Base-by-base conservation (phyloP, 192 early-diverging fungal genomes). In the Geosiphon pyriformis region DNA sequence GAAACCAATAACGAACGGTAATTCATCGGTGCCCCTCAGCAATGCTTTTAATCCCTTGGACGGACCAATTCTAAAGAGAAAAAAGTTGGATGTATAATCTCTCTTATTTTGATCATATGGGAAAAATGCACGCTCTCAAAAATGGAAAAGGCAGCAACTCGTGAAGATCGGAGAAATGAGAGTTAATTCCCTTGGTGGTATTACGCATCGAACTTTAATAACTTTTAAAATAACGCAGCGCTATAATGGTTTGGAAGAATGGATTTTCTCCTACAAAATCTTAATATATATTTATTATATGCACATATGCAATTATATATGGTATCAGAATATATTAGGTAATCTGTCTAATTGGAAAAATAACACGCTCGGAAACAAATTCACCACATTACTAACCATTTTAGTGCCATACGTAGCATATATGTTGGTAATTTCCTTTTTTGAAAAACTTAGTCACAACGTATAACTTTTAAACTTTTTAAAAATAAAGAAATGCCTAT, bases 121-220 rank as follows among this genome's bases (percentile, higher is more conserved):
- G 29, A 33, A 33, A 34, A 31, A 34, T 59, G 57, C 33, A 25
- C 2, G 18, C 33, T 59, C 31, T 7, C 29, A 20, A 59, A 33
- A 33, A 33, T 27, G 15, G 1, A 59, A 59, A 15, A 59, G 30
- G 56, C 26, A 31, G 34, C 30, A 20, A 61, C 46, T 8, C 1
- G 32, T 47, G 59, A 61, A 37, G 59, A 42, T 61, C 59, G 57
- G 34, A 53, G 51, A 25, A 53, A 26, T 26, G 51, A 11, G 18
- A 46, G 6, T 18, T 46, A 26, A 42, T 22, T 3, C 35, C 32
- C 35, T 58, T 22, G 55, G 29, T 57, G 34, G 46, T 42, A 42
- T 20, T 23, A 42, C 33, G 59, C 26, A 42, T 32, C 22, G 34
- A 35, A 37, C 22, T 25, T 60, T 35, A 37, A 42, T 60, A 42